A percentile compares a stretch with the other conserved stretches of the same genome.
Evolutionary conservation across 148 eudicot species (phyloP).

Genomic region (Camellia japonica): DNA sequence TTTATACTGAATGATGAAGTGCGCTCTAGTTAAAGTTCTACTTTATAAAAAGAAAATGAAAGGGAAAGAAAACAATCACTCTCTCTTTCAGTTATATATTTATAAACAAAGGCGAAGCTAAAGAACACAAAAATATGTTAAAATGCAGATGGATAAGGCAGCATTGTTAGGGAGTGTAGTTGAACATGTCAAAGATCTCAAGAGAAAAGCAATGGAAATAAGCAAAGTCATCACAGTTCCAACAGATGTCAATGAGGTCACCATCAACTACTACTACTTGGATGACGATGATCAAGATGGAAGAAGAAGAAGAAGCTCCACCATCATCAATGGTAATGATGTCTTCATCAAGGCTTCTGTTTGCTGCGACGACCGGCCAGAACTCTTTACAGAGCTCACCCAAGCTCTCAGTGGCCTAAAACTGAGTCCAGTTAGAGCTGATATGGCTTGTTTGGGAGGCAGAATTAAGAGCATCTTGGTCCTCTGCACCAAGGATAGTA

Average conservation of each 20-base stretch:
- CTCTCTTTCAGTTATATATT: too few species aligned
- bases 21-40: too few species aligned
- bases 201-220: slow-evolving; percentile 47
- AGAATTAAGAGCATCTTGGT: slow-evolving; percentile 51
- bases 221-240: slow-evolving; percentile 58
- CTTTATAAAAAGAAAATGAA: too few species aligned
- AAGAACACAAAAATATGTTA: neutral
- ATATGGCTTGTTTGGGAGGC: slow-evolving; percentile 74
- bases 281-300: neutral
- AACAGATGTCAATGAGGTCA: slow-evolving; percentile 59
- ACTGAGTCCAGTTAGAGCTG: slow-evolving; percentile 50
- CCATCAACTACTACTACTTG: slow-evolving; percentile 34
- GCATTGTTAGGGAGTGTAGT: slow-evolving; percentile 68
- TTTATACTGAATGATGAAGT: too few species aligned
- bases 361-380: slow-evolving; percentile 73
- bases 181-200: slow-evolving; percentile 63
- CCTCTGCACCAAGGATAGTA: slow-evolving; percentile 31
- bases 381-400: slow-evolving; percentile 58
- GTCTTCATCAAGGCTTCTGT: slow-evolving; percentile 52
- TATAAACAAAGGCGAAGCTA: neutral
- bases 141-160: slow-evolving; percentile 94
- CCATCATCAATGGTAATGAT: neutral
- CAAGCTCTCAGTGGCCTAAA: slow-evolving; percentile 51
- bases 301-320: neutral
- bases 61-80: too few species aligned